Percentiles rank a stretch among this genome's conserved stretches.
Conservation (phyloP, 1,284 basidiomycete species). For the Earliella scabrosa region DNA sequence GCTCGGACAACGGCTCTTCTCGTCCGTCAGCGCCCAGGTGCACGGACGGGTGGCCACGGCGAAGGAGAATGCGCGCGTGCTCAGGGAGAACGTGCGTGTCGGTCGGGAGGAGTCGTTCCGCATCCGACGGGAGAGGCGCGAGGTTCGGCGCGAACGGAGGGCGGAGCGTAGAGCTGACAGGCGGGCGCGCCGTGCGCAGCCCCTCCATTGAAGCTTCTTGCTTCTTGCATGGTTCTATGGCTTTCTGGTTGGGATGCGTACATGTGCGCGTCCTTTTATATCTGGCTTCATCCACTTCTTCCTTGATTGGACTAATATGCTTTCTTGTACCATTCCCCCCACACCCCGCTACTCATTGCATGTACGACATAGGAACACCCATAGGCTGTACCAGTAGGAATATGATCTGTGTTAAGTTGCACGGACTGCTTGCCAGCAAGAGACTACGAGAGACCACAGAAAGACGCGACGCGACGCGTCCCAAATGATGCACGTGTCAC, state of each 20-base stretch:
- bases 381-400: not conserved
- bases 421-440: not conserved
- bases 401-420: not conserved
- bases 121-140: slow-evolving; percentile 2
- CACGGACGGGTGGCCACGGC: slow-evolving; percentile 46
- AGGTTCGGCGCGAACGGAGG: slow-evolving; percentile 16
- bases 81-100: slow-evolving; percentile 41
- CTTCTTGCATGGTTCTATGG: not conserved
- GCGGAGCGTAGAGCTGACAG: slow-evolving; percentile 12
- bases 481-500: slow-evolving; percentile 13
- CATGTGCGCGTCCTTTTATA: not conserved
- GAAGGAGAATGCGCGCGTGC: slow-evolving; percentile 46
- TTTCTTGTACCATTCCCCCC: not conserved
- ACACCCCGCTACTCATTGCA: not conserved
- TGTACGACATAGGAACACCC: slow-evolving; percentile 5
- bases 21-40: slow-evolving; percentile 36
- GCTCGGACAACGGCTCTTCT: slow-evolving; percentile 47
- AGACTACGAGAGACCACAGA: slow-evolving; percentile 4
- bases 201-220: not conserved
- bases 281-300: not conserved
- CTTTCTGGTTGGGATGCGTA: not conserved
- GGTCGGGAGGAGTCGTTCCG: slow-evolving; percentile 17
- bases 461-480: no score
- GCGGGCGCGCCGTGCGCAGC: slow-evolving; percentile 9
- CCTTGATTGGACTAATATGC: not conserved